Conservation (phyloP, 2,329 filamentous ascomycete genomes). For the Biscogniauxia mediterranea region DNA sequence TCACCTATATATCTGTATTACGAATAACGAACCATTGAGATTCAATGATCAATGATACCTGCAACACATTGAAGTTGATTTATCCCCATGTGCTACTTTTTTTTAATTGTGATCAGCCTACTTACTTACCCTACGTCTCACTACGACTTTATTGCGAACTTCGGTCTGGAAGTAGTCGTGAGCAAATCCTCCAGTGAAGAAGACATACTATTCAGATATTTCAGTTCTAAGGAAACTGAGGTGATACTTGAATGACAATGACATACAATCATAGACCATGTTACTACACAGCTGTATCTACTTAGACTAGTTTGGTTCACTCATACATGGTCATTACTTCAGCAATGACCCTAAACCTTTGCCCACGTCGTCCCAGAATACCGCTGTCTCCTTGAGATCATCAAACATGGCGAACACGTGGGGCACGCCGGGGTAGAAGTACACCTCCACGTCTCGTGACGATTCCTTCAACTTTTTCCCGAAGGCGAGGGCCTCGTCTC, state of each 20-base stretch:
- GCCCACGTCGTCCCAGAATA: neutral
- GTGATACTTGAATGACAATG: neutral
- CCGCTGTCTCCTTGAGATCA: neutral
- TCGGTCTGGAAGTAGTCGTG: too few relatives aligned
- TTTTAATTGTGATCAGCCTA: too few relatives aligned
- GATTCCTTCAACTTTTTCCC: neutral
- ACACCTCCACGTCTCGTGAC: neutral
- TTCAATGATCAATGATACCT: too few relatives aligned
- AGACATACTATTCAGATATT: too few relatives aligned
- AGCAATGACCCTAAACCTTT: neutral
- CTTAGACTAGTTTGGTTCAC: neutral
- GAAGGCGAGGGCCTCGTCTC: neutral
- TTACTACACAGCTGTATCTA: neutral
- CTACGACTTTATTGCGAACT: too few relatives aligned
- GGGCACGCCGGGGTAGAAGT: neutral
- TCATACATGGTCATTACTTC: neutral
- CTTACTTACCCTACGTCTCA: too few relatives aligned
- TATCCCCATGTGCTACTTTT: too few relatives aligned
- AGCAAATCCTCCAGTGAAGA: too few relatives aligned
- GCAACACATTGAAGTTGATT: too few relatives aligned
- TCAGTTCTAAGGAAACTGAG: neutral
- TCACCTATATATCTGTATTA: too few relatives aligned
- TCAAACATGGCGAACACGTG: neutral
- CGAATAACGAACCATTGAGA: too few relatives aligned
- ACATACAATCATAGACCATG: neutral